Base-by-base conservation (phyloP, 805 yeast species). In the Cyberlindnera mississippiensis region DNA sequence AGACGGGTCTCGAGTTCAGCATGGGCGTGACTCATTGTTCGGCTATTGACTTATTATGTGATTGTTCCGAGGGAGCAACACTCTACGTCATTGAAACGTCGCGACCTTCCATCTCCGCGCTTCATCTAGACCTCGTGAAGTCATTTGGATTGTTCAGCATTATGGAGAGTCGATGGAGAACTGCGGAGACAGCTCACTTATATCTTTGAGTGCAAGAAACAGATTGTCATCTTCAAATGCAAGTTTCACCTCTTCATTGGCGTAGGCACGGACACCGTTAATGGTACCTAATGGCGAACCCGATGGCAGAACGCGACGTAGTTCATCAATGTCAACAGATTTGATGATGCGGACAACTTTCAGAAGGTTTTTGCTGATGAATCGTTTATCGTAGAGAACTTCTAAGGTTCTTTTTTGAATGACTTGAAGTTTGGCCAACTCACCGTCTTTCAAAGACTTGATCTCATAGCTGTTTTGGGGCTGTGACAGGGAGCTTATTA, bases 191-290 rank as follows among this genome's bases (percentile, higher is more conserved):
- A 42, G 9, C 32, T 37, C 46, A 5, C 28, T 39, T n/a, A 43
- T 33, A 32, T 48, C 52, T 14, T 18, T 40, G 35, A 48, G 22
- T 2, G 42, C 44, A 9, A 28, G 24, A 14, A 38, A 4, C 16
- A 35, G n/a, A 11, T 22, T 20, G 14, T 28, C 28, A 27, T 46
- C 41, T 8, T 50, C 50, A 17, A 52, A 26, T 12, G 45, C 30
- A 10, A 37, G 36, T 9, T 38, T 43, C 19, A 52, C 28, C 15
- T 37, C 44, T 14, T 31, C 31, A 12, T 39, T 44, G n/a, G 45
- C 43, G 35, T 41, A 51, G 28, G 24, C 24, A 9, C 24, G 24
- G 8, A 6, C 24, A 20, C 8, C 24, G 6, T 20, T 9, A 20
- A 20, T 20, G 24, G 24, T n/a, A n/a, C n/a, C n/a, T n/a, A n/a